Percentiles rank a stretch among this genome's conserved stretches.
Conservation (phyloP, 768 basidiomycete species). For the Boletus coccyginus region DNA sequence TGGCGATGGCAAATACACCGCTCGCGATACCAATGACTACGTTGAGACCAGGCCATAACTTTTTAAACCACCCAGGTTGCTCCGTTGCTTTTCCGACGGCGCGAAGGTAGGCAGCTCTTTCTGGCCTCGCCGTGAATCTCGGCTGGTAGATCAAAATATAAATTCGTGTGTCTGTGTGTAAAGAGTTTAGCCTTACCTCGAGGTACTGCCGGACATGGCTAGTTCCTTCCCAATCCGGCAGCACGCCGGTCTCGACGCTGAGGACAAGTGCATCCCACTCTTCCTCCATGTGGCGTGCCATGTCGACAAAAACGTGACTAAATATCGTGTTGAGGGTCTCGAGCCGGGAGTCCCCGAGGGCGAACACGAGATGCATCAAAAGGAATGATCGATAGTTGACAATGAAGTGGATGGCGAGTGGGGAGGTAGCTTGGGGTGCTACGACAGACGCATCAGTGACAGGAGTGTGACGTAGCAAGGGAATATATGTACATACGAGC, state of each 20-base stretch:
- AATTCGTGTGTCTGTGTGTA: not conserved
- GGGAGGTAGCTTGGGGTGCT: slow-evolving; percentile 17
- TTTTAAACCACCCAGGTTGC: slow-evolving; percentile 16
- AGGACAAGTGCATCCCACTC: slow-evolving; percentile 18
- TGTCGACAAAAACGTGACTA: slow-evolving; percentile 19
- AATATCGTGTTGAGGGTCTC: slow-evolving; percentile 19
- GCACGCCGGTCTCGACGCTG: slow-evolving; percentile 11
- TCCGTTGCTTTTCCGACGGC: slow-evolving; percentile 10
- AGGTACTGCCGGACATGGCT: slow-evolving; percentile 15
- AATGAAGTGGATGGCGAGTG: slow-evolving; percentile 20
- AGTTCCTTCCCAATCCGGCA: slow-evolving; percentile 20
- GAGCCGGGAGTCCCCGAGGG: slow-evolving; percentile 14
- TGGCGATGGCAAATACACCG: slow-evolving; percentile 10
- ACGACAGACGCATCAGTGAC: not conserved
- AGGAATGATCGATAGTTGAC: slow-evolving; percentile 18
- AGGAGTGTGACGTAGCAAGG: not conserved
- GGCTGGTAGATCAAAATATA: not conserved
- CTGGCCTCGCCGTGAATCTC: slow-evolving; percentile 9
- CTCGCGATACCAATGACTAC: slow-evolving; percentile 18
- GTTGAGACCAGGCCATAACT: slow-evolving; percentile 12
- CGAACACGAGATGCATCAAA: slow-evolving; percentile 22
- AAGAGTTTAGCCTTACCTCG: slow-evolving; percentile 1
- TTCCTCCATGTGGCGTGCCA: slow-evolving; percentile 21
- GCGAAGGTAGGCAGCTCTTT: slow-evolving; percentile 16
- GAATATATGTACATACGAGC: slow-evolving; percentile 3